A percentile compares a stretch with the other conserved stretches of the same genome.
Conservation (phyloP, 2,329 filamentous ascomycete species). For the Penicillium fuscoglaucum region DNA sequence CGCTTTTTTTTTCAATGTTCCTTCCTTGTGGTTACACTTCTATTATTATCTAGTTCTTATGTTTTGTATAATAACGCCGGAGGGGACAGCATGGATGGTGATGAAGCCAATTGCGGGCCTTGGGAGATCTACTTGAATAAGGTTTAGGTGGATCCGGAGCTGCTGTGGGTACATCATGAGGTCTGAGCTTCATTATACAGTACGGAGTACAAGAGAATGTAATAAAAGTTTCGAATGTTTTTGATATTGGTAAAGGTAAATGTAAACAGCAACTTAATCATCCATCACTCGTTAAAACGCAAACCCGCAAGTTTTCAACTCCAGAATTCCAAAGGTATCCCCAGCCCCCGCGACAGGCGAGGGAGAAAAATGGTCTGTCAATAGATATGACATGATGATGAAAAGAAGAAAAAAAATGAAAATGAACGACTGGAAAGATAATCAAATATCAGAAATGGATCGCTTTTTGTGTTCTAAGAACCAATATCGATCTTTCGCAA, state of each 20-base stretch:
- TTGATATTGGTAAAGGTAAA: conserved; percentile 12
- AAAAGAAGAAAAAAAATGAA: background rate
- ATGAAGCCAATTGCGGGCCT: background rate
- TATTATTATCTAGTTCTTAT: no score
- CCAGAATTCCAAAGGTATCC: conserved; percentile 23
- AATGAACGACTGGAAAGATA: background rate
- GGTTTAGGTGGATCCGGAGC: background rate
- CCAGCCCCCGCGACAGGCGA: conserved; percentile 9
- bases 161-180: background rate
- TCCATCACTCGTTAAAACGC: conserved; percentile 16
- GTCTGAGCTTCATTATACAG: background rate
- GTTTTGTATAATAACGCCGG: no score
- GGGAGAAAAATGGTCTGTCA: conserved; percentile 14
- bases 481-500: conserved; percentile 17
- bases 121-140: background rate
- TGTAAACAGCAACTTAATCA: conserved; percentile 9
- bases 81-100: background rate
- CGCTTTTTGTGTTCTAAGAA: conserved; percentile 21
- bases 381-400: conserved; percentile 10
- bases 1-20: no score
- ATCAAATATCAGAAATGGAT: conserved; percentile 14
- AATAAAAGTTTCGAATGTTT: conserved; percentile 15
- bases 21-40: no score
- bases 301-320: conserved; percentile 14
- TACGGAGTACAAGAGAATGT: background rate